These are phyloP conservation scores for Citrus inodora DNA, from an alignment of 345 rosid genomes.

Conservation along the genomic window DNA sequence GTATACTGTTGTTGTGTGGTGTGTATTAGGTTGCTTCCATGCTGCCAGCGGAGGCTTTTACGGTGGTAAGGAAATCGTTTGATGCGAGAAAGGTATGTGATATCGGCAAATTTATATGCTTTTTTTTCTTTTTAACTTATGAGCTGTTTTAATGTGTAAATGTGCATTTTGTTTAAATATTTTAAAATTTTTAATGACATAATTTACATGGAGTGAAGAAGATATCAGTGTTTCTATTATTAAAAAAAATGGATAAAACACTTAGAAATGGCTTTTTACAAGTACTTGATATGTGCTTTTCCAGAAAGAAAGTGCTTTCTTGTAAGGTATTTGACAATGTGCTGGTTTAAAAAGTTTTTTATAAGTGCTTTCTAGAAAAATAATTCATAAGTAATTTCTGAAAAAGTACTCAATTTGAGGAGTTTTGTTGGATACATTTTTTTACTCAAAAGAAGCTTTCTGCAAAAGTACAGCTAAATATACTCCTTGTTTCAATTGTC, in stretches of 20 bases:
- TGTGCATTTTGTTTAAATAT: no score
- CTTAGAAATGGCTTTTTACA: background rate
- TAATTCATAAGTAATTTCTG: background rate
- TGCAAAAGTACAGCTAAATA: background rate
- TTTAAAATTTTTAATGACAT: background rate
- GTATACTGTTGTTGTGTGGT: background rate
- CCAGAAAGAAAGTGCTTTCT: background rate
- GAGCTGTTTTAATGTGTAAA: background rate
- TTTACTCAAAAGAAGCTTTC: background rate
- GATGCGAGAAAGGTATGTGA: conserved; percentile 83
- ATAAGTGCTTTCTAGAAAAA: background rate
- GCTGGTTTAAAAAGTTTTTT: background rate
- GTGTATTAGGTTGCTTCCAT: conserved; percentile 70
- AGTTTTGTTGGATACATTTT: background rate
- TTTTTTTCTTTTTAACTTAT: background rate
- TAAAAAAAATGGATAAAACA: no score
- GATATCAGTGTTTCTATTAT: no score
- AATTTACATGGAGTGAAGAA: background rate
- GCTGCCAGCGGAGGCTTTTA: conserved; percentile 80
- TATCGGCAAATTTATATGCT: background rate
- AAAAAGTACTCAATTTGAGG: background rate
- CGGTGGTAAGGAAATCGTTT: conserved; percentile 85
- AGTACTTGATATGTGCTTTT: background rate
- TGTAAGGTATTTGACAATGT: background rate
- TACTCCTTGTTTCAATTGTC: background rate